Base-by-base conservation (phyloP, 768 basidiomycete genomes). In the Cyclocybe aegerita region DNA sequence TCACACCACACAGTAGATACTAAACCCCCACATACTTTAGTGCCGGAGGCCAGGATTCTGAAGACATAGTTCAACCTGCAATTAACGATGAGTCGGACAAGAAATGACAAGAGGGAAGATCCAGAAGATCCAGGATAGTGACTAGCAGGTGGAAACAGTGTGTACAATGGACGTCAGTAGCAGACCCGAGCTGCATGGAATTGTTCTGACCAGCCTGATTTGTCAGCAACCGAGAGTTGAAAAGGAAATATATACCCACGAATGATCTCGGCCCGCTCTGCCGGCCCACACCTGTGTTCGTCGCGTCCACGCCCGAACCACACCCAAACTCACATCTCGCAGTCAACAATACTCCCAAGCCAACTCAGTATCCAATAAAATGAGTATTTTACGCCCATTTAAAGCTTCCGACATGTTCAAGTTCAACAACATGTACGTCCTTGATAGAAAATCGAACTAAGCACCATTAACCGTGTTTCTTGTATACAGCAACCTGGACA, bases 381-480 rank as follows among this genome's bases (percentile, higher is more conserved):
- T 97, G 94, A 93, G 90, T 65, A 70, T 94, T 49, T 72, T 90
- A 1, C 79, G 94, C 42, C 86, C 93, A 11, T 95, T 97, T 76
- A 79, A 81, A 65, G 91, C 93, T 9, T 82, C 85, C 0, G 94
- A 98, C 68, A 79, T 96, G 70, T 91, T 96, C 76, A 87, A 81
- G 59, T 96, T 95, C 73, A 97, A 97, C 64, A 90, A 90, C 63
- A 81, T 96, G 91, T 89, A 60, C 54, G 84, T 71, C 15, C 9
- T 38, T 8, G 10, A 3, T 2, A 39, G 3, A 3, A 34, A 16
- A 11, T 37, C 15, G 11, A 29, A 10, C 23, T 14, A 16, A 36
- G 17, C 23, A 12, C 29, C 23, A n/a, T 36, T 4, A 39, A 11
- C 9, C 29, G 17, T 14, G 37, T 45, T 35, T 2, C 32, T 16